phyloP scores from a whole-genome alignment of 2,329 filamentous ascomycete species.

The Aspergillus japonicus region DNA sequence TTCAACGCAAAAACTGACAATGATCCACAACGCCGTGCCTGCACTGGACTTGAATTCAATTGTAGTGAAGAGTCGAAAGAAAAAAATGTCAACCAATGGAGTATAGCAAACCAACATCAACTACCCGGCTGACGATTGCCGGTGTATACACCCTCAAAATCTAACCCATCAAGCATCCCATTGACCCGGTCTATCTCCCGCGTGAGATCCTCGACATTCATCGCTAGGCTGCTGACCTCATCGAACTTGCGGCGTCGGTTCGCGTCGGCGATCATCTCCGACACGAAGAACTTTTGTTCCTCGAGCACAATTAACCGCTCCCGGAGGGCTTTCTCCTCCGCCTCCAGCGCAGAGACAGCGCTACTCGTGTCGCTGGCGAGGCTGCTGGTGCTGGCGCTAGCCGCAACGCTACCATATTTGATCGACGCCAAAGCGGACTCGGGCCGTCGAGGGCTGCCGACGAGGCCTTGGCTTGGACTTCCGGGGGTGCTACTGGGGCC shows the following conservation, averaged over 20 bases:
- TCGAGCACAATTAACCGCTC: conserved; percentile 81
- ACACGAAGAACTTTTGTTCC: conserved; percentile 87
- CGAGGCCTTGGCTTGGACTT: conserved; percentile 22
- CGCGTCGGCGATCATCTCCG: conserved; percentile 77
- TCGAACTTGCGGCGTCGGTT: conserved; percentile 77
- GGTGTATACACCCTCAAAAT: conserved; percentile 57
- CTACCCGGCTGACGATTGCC: conserved; percentile 14
- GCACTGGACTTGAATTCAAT: not conserved
- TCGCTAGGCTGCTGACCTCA: conserved; percentile 74
- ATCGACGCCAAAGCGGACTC: conserved; percentile 57
- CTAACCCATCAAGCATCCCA: conserved; percentile 64
- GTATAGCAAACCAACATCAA: not conserved
- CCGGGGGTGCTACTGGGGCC: conserved; percentile 26
- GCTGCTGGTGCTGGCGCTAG: conserved; percentile 52
- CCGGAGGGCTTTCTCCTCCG: conserved; percentile 77
- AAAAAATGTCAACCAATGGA: not conserved
- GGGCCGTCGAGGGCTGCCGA: conserved; percentile 30
- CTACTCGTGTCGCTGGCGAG: conserved; percentile 55
- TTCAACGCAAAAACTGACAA: not conserved
- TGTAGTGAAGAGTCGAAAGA: not conserved
- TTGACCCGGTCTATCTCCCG: conserved; percentile 70
- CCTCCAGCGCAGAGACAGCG: conserved; percentile 67
- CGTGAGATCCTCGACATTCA: conserved; percentile 79
- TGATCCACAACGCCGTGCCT: conserved; percentile 2
- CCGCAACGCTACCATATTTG: conserved; percentile 54